These are phyloP conservation scores for Aspergillus nanangensis DNA, from an alignment of 495 filamentous ascomycete species.

Conservation along the genomic window DNA sequence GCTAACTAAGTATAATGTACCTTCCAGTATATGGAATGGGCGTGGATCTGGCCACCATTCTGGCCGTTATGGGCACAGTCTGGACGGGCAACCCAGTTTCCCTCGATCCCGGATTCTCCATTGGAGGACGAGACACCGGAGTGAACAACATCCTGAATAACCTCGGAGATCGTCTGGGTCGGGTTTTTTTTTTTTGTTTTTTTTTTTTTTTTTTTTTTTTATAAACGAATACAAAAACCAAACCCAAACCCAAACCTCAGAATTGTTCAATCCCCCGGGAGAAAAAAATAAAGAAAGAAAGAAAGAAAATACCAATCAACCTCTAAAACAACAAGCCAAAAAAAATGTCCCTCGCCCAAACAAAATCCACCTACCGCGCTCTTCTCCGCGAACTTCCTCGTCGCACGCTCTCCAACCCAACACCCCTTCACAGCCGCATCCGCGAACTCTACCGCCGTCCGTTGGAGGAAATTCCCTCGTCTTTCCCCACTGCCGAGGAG, in stretches of 20 bases:
- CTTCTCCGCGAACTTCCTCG: conserved; percentile 89
- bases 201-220: too few species aligned
- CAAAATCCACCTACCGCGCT: conserved; percentile 80
- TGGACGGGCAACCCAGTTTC: conserved; percentile 44
- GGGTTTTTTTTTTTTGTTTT: too few species aligned
- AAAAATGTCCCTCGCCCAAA: too few species aligned
- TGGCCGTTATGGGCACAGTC: conserved; percentile 46
- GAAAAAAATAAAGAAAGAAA: too few species aligned
- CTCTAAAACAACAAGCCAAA: too few species aligned
- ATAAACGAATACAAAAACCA: not conserved
- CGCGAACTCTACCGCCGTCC: conserved; percentile 40
- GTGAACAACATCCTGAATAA: conserved; percentile 29
- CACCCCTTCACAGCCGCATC: conserved; percentile 56
- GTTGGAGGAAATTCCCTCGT: too few species aligned
- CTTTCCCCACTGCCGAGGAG: conserved; percentile 5
- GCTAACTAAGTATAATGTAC: not conserved
- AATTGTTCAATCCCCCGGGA: too few species aligned
- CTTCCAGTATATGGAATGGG: conserved; percentile 45
- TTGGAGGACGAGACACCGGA: conserved; percentile 25
- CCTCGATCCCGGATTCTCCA: conserved; percentile 35
- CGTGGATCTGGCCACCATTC: conserved; percentile 44
- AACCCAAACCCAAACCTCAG: not conserved
- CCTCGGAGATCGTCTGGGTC: conserved; percentile 24
- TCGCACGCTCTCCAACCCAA: conserved; percentile 50
- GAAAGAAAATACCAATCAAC: too few species aligned